A percentile compares a stretch with the other conserved stretches of the same genome.
phyloP scores from a whole-genome alignment of 371 early-diverging fungal species.

The Rhizopus delemar region DNA sequence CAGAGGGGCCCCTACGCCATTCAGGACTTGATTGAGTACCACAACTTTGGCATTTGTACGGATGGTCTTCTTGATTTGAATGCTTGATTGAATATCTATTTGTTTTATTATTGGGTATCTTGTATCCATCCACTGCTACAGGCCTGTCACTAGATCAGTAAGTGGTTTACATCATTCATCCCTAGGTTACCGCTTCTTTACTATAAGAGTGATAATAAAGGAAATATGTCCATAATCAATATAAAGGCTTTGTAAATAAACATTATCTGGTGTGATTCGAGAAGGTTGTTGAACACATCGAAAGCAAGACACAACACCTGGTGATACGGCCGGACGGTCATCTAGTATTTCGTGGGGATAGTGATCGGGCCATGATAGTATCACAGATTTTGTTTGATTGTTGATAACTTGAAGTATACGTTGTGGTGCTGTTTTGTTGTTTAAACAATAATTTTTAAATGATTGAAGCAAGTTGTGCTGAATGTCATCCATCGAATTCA shows the following conservation, averaged over 20 bases:
- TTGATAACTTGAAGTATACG: constrained; percentile 38
- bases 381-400: constrained; percentile 27
- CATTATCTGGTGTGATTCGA: constrained; percentile 9
- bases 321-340: constrained; percentile 16
- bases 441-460: not conserved
- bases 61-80: not conserved
- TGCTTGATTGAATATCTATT: not conserved
- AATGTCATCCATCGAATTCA: not conserved
- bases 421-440: constrained; percentile 7
- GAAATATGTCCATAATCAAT: constrained; percentile 38
- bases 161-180: not conserved
- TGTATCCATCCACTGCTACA: not conserved
- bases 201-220: not conserved
- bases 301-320: constrained; percentile 28
- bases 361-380: constrained; percentile 41
- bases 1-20: constrained; percentile 53
- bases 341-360: constrained; percentile 20
- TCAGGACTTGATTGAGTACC: constrained; percentile 50
- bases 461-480: not conserved
- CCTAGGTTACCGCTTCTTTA: not conserved
- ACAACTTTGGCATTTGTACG: constrained; percentile 45
- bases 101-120: not conserved
- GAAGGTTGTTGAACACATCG: constrained; percentile 27
- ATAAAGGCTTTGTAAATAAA: constrained; percentile 20
- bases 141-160: not conserved